Conservation (phyloP, 2,329 filamentous ascomycete genomes). For the Alternaria ethzedia region DNA sequence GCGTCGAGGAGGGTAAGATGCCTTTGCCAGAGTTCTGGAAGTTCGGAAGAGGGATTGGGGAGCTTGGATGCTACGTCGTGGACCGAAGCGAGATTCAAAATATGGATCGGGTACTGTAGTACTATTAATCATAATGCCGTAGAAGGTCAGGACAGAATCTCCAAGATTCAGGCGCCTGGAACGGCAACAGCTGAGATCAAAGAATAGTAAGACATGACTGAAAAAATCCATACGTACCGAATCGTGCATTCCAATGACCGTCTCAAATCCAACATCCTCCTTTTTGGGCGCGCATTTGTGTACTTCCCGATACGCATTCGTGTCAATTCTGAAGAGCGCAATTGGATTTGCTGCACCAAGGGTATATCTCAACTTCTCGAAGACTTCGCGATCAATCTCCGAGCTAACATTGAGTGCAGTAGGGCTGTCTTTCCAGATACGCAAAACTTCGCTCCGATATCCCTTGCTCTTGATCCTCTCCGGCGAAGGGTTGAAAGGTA, state of each 20-base stretch:
- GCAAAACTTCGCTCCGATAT: constrained; percentile 67
- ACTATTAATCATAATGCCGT: not conserved
- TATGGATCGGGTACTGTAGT: constrained; percentile 70
- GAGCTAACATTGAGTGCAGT: constrained; percentile 54
- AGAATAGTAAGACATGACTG: not conserved
- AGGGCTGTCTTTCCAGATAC: constrained; percentile 68
- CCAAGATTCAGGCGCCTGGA: not conserved
- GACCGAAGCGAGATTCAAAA: constrained; percentile 70
- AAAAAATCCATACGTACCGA: constrained; percentile 54
- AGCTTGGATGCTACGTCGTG: constrained; percentile 66
- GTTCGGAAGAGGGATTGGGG: constrained; percentile 49
- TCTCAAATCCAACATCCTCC: constrained; percentile 67
- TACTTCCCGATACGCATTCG: constrained; percentile 63
- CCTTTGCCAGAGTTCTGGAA: constrained; percentile 50
- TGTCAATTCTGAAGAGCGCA: constrained; percentile 72
- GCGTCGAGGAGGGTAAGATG: constrained; percentile 62
- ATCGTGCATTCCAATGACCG: constrained; percentile 72
- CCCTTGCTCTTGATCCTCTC: constrained; percentile 64
- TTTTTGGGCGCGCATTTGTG: constrained; percentile 65
- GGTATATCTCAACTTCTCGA: constrained; percentile 68
- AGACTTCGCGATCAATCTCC: constrained; percentile 60
- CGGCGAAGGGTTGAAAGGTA: constrained; percentile 69
- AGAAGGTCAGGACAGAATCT: not conserved
- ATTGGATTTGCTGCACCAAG: constrained; percentile 71
- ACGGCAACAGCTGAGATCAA: not conserved